Evolutionary conservation across 768 basidiomycete species (phyloP), one percentile per base, ranked within the genome.

Genomic region (Pleurotus tuoliensis): DNA sequence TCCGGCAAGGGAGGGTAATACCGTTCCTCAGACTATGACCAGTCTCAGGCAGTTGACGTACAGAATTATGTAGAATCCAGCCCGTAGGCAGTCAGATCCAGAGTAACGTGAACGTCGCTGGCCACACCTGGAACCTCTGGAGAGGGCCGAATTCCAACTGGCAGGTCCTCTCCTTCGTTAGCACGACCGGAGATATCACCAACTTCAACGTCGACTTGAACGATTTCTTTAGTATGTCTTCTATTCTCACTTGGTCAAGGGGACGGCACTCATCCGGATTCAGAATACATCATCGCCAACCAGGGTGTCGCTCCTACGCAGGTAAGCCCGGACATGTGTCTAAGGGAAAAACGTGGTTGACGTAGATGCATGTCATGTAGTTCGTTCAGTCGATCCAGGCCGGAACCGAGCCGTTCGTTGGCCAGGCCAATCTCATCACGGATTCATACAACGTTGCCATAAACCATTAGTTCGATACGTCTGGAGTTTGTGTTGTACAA

Each of bases 81-180:
- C 83, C 82, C 41, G 76, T 83, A 27, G 82, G 83, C 37, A 77
- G 76, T 34, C 77, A 76, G 55, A 72, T 76, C 50, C 65, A 65
- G 0, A 73, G 76, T 7, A 75, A 67, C 25, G 72, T 77, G 34
- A 61, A 61, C 7, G 57, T 84, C 34, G 81, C 73, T 2, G 80
- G 79, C 37, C 70, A 81, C 64, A 74, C 74, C 1, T 86, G 83
- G 83, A 74, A 79, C 58, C 68, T 84, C 30, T 85, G 82, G 82
- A 69, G 65, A 47, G 82, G 82, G 18, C 76, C 80, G 3, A 81
- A 81, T 63, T 51, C 69, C 16, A 79, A 79, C 69, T 83, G 81
- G 81, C 63, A 82, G 65, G 81, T 82, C 11, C 66, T 80, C 58
- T 82, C 81, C 7, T 84, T 84, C 67, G 78, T 83, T 60, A 79